phyloP scores from a whole-genome alignment of 2,329 filamentous ascomycete genomes.

The Ceratocystis eucalypticola region DNA sequence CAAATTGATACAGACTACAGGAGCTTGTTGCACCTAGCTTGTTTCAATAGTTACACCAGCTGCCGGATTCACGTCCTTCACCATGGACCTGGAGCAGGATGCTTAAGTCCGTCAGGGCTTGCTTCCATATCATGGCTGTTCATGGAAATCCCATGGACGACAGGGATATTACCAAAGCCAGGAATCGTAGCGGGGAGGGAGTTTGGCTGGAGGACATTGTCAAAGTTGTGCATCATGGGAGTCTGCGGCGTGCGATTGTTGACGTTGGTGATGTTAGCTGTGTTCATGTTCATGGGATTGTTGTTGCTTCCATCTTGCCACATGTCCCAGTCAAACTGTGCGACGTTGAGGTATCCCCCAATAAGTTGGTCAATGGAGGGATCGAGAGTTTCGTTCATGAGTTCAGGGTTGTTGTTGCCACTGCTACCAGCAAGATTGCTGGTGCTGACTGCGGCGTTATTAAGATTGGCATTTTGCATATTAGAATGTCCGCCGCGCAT shows the following conservation, averaged over 20 bases:
- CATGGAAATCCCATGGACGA: conserved; percentile 12
- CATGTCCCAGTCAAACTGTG: conserved; percentile 35
- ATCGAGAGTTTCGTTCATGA: conserved; percentile 13
- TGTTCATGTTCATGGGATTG: not conserved
- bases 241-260: conserved; percentile 6
- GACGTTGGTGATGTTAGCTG: not conserved
- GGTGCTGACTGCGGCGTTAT: not conserved
- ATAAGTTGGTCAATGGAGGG: conserved; percentile 33
- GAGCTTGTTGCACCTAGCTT: not conserved
- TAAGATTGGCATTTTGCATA: not conserved
- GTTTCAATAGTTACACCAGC: not conserved
- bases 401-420: not conserved
- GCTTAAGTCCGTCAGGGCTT: not conserved
- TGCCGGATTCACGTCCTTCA: not conserved
- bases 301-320: conserved; percentile 24
- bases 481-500: not conserved
- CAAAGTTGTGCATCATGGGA: conserved; percentile 7
- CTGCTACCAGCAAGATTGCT: conserved; percentile 1
- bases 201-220: conserved; percentile 3
- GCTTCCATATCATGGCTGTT: not conserved
- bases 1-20: not conserved
- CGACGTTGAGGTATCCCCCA: conserved; percentile 32
- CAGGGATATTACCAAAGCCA: conserved; percentile 17
- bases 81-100: not conserved
- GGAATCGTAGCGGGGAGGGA: conserved; percentile 11